Evolutionary conservation across 495 filamentous ascomycete species (phyloP), one percentile per base, ranked within the genome.

Genomic region (Penicillium bovifimosum): DNA sequence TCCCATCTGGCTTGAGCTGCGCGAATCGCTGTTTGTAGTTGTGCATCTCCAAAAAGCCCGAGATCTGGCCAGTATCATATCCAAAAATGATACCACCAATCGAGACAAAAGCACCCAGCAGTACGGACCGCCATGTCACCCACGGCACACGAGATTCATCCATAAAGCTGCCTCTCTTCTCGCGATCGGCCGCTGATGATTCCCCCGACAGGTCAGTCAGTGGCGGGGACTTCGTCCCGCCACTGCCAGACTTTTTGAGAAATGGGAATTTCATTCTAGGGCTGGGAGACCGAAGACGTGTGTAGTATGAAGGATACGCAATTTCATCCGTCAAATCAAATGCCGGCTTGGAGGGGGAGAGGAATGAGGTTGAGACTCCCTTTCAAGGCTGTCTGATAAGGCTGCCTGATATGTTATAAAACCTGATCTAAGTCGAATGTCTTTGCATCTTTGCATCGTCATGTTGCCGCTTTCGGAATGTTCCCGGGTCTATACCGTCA

Each of bases 81-180:
- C 73, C 69, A 36, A 75, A 76, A 28, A 88, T 80, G 45, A 88
- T 81, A 40, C 85, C 86, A 29, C 84, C 84, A 58, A 89, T 85
- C 1, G 86, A 80, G 1, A 80, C 75, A 34, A 80, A 71, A 0
- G 76, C 58, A 2, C 75, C 76, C 56, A 82, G 75, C 9, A 66
- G 35, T 18, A 79, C 53, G 3, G 75, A 72, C 7, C 72, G 64
- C 60, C 67, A 69, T 20, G 77, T 80, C 5, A 80, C 50, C 31
- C 67, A 67, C 2, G 65, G 70, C 1, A 76, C 58, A 3, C 56
- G 65, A 2, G 61, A 58, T 27, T 77, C 69, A 10, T 68, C 55
- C n/a, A 56, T 28, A 1, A 35, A 53, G 28, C 49, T 49, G 31
- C 46, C 55, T 24, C 55, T 52, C 39, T 62, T 62, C 38, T 56